Conservation (phyloP, 139 green algal species). For the Yamagishiella unicocca region DNA sequence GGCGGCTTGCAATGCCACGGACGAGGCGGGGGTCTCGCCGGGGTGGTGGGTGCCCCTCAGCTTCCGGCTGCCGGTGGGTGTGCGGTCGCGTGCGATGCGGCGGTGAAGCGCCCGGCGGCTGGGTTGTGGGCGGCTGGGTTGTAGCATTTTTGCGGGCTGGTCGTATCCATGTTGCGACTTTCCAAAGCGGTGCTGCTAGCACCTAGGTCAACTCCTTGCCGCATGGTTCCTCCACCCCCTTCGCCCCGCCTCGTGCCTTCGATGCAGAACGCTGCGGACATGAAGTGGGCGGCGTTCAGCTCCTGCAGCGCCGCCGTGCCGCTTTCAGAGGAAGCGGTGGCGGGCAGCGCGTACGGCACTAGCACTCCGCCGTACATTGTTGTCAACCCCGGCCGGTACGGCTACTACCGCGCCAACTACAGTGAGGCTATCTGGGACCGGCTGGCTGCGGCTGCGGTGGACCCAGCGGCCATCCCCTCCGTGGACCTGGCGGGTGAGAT, state of each 20-base stretch:
- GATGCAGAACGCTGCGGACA: background rate
- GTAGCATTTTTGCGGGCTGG: too few species aligned
- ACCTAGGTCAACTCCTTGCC: too few species aligned
- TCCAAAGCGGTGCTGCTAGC: too few species aligned
- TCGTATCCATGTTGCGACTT: too few species aligned
- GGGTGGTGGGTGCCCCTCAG: constrained; percentile 8
- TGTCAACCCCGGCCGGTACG: constrained; percentile 49
- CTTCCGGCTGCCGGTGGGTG: constrained; percentile 5
- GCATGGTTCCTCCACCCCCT: too few species aligned
- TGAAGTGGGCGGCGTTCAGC: constrained; percentile 53
- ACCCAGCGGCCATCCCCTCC: background rate
- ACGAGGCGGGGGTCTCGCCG: background rate
- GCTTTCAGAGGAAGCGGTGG: background rate
- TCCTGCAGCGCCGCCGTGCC: constrained; percentile 41
- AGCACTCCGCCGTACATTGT: constrained; percentile 17
- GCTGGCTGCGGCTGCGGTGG: constrained; percentile 8
- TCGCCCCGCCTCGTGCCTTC: too few species aligned
- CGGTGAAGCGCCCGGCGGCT: too few species aligned
- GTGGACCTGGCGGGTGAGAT: constrained; percentile 62
- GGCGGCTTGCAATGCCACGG: constrained; percentile 4
- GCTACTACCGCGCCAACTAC: constrained; percentile 51
- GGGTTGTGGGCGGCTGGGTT: too few species aligned
- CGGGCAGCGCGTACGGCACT: too few species aligned
- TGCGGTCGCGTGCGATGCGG: background rate
- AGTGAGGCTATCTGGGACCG: constrained; percentile 29